Base-by-base conservation (phyloP, 345 rosid species). In the Tarenaya hassleriana region DNA sequence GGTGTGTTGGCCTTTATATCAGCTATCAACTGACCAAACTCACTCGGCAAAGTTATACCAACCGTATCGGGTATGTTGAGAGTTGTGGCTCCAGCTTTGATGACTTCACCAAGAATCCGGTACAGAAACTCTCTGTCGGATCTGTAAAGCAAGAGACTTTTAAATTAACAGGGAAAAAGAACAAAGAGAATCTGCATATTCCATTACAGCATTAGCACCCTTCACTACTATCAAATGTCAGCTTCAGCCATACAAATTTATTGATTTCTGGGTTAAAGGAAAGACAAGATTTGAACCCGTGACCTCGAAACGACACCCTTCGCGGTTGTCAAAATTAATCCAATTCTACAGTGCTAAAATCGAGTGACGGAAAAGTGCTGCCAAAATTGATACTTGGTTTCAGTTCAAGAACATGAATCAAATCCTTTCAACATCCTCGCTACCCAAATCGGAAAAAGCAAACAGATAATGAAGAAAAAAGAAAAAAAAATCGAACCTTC, bases 31-130 rank as follows among this genome's bases (percentile, higher is more conserved):
- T 75, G 58, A 44, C 97, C 97, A 70, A 83, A 92, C 64, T 92
- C 97, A 35, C 7, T 33, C 15, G 98, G 98, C 57, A 81, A 16
- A 1, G 73, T 88, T 48, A 81, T 81, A 50, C 98, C 98, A 61
- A 92, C 98, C 59, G 98, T 88, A 73, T 92, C 98, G 7, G 97
- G 94, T 52, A 92, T 88, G 60, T 85, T 88, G 8, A 92, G 74
- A 46, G 98, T 92, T 4, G 97, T 83, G 7, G 98, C 98, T 56
- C 98, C 98, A 3, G 84, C 95, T 74, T 92, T 92, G 48, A 92
- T 88, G 6, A 83, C 95, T 69, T 92, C 98, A 32, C 75, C 95
- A 70, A 92, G 78, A 39, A 92, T 78, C 69, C 81, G 68, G 63
- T 81, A 92, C 35, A 92, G 62, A 50, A 78, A 88, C 55, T 81